phyloP scores from a whole-genome alignment of 2,329 filamentous ascomycete genomes.

The Zalaria obscura region DNA sequence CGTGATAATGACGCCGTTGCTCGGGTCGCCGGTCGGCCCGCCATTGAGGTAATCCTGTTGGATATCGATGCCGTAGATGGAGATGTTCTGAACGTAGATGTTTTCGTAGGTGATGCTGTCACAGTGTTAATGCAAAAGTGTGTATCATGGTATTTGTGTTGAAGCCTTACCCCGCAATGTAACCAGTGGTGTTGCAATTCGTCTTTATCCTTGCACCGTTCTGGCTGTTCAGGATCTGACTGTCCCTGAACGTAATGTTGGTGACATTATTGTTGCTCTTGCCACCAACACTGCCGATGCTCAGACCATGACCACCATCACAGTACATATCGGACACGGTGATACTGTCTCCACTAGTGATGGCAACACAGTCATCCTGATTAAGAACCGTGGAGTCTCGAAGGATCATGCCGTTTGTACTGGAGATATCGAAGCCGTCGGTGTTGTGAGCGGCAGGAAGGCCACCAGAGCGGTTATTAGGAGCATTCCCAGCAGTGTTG shows the following conservation, averaged over 20 bases:
- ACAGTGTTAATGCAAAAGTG: neutral
- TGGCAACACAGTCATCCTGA: conserved; percentile 19
- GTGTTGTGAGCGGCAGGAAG: conserved; percentile 23
- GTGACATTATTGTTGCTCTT: conserved; percentile 20
- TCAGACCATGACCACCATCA: conserved; percentile 7
- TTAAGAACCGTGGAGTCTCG: conserved; percentile 15
- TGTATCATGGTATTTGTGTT: neutral
- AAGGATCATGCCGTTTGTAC: conserved; percentile 14
- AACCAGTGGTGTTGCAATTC: conserved; percentile 24
- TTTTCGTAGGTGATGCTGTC: conserved; percentile 30
- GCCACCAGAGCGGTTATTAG: conserved; percentile 18
- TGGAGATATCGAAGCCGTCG: conserved; percentile 22
- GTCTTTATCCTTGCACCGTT: conserved; percentile 27
- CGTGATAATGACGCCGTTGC: conserved; percentile 32
- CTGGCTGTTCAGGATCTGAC: conserved; percentile 12
- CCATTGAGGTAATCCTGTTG: conserved; percentile 40
- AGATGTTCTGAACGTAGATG: conserved; percentile 30
- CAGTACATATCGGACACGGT: conserved; percentile 12
- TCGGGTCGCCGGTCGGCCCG: conserved; percentile 25
- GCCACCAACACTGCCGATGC: conserved; percentile 19
- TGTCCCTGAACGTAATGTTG: conserved; percentile 19
- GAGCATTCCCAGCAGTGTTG: conserved; percentile 24
- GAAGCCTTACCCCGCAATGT: conserved; percentile 12
- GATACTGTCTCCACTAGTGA: conserved; percentile 15
- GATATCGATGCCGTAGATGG: conserved; percentile 37